Conservation (phyloP, 2,329 filamentous ascomycete species). For the Epichloe bromicola region DNA sequence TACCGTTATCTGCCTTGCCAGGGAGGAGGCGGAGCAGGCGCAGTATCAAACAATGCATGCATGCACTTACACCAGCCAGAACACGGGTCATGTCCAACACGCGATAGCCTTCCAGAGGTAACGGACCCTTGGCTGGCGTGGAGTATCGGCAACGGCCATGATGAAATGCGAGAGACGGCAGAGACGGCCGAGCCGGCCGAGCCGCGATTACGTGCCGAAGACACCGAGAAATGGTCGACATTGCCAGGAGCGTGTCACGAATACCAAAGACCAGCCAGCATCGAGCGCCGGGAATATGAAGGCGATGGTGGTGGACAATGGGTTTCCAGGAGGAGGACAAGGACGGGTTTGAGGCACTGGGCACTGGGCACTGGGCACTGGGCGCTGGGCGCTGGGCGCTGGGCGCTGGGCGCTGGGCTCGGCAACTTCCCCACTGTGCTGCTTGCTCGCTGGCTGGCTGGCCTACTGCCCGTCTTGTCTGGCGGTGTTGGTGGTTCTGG, state of each 20-base stretch:
- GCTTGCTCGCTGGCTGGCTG: too few species aligned
- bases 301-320: neutral
- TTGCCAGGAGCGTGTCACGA: neutral
- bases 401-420: too few species aligned
- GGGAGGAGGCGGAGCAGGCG: neutral
- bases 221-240: conserved; percentile 6
- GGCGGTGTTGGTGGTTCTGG: too few species aligned
- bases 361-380: too few species aligned
- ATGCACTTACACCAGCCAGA: conserved; percentile 65
- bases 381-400: too few species aligned
- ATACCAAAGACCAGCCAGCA: neutral
- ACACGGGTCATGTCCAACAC: conserved; percentile 97
- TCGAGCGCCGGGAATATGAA: neutral
- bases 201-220: conserved; percentile 1
- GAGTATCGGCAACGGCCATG: conserved; percentile 15
- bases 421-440: too few species aligned
- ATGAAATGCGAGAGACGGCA: neutral
- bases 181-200: neutral
- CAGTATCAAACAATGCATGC: conserved; percentile 5
- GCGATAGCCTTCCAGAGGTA: conserved; percentile 71
- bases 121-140: conserved; percentile 14
- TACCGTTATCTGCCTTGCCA: neutral
- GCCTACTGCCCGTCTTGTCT: too few species aligned
- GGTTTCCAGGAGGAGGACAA: too few species aligned
- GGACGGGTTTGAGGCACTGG: too few species aligned